A percentile compares a stretch with the other conserved stretches of the same genome.
phyloP scores from a whole-genome alignment of 1,139 yeast species.

The Diutina catenulata region DNA sequence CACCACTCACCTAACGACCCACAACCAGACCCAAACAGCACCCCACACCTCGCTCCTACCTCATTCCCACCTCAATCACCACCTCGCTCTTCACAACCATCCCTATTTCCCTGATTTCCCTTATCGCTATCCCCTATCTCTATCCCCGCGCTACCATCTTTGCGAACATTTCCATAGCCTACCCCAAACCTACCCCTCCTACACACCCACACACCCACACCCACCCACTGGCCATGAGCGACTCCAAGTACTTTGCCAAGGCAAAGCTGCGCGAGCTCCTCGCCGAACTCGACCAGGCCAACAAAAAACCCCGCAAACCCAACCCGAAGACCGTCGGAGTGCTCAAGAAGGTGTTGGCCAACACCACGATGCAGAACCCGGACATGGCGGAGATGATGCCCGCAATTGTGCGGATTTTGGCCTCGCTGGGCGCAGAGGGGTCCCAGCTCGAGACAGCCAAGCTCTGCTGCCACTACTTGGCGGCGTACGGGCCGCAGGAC shows the following conservation, averaged over 20 bases:
- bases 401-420: slow-evolving; percentile 52
- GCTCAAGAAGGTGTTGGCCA: slow-evolving; percentile 69
- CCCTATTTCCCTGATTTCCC: too few relatives aligned
- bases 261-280: slow-evolving; percentile 43
- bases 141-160: too few relatives aligned
- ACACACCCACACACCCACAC: neutral
- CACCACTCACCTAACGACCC: too few relatives aligned
- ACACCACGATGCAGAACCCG: slow-evolving; percentile 69
- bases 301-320: slow-evolving; percentile 37
- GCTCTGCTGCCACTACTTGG: neutral
- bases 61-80: too few relatives aligned
- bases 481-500: neutral
- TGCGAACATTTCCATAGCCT: too few relatives aligned
- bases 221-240: slow-evolving; percentile 20
- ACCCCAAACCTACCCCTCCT: too few relatives aligned
- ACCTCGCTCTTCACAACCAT: too few relatives aligned
- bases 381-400: slow-evolving; percentile 62
- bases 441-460: neutral
- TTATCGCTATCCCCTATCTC: too few relatives aligned
- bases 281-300: slow-evolving; percentile 43
- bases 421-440: slow-evolving; percentile 8
- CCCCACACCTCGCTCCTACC: too few relatives aligned
- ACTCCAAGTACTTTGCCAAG: slow-evolving; percentile 29
- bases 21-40: too few relatives aligned
- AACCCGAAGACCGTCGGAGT: slow-evolving; percentile 42